Evolutionary conservation across 345 rosid species (phyloP).

Genomic region (Theobroma cacao): DNA sequence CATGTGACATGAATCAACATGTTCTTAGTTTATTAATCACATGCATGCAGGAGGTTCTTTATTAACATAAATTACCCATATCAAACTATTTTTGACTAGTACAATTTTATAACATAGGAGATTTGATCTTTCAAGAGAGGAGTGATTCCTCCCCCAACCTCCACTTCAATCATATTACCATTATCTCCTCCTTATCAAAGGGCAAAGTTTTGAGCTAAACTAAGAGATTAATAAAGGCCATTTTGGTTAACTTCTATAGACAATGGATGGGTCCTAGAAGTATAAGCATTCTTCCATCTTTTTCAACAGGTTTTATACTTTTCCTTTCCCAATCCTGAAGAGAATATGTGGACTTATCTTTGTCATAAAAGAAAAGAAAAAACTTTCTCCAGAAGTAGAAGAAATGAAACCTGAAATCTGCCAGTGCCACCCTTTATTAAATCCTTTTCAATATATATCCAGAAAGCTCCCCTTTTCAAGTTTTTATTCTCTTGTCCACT

Average conservation of each 20-base stretch:
- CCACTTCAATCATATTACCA: constrained; percentile 2
- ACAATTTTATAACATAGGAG: too few relatives aligned
- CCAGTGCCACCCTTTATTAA: background rate
- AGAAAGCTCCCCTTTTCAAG: constrained; percentile 16
- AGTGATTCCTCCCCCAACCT: background rate
- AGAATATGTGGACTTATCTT: background rate
- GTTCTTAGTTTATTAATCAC: background rate
- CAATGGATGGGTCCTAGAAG: background rate
- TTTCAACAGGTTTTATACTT: background rate
- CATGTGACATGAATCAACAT: background rate
- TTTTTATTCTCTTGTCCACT: constrained; percentile 20
- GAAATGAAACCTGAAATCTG: background rate
- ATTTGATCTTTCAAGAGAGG: too few relatives aligned
- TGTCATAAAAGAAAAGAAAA: background rate
- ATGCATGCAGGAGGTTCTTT: too few relatives aligned
- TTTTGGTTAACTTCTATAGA: background rate
- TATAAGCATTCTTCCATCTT: background rate
- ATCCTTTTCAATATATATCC: constrained; percentile 9
- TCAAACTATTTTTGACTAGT: background rate
- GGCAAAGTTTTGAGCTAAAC: background rate
- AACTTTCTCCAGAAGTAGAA: too few relatives aligned
- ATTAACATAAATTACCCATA: too few relatives aligned
- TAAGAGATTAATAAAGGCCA: background rate
- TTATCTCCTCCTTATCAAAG: background rate
- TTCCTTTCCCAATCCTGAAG: background rate